Percentiles rank a stretch among this genome's conserved stretches.
Conservation (phyloP, 148 eudicot genomes). For the Dianthus caryophyllus region DNA sequence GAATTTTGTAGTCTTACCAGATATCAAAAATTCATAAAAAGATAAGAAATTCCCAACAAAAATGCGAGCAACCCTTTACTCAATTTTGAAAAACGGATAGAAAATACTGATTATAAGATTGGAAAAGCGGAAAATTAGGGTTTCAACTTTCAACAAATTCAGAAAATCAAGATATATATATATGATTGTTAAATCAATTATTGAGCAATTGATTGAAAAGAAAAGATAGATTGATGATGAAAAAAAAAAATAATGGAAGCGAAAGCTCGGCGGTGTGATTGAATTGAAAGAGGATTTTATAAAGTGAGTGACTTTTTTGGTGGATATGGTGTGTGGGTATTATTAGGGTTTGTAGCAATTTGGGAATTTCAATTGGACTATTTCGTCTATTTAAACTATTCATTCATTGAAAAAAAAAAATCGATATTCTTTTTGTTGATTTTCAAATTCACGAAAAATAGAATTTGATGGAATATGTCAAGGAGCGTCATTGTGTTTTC, state of each 20-base stretch:
- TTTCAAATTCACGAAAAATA: too few species aligned
- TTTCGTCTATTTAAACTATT: too few species aligned
- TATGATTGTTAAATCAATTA: not conserved
- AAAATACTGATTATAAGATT: not conserved
- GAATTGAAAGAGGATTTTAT: too few species aligned
- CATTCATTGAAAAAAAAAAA: too few species aligned
- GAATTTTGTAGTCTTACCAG: not conserved
- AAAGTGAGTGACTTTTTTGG: too few species aligned
- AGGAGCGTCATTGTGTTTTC: too few species aligned
- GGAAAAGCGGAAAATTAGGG: not conserved
- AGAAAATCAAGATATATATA: not conserved
- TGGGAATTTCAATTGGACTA: too few species aligned
- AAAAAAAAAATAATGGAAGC: not conserved
- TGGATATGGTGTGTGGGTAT: too few species aligned
- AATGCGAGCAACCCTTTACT: not conserved
- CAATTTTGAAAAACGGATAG: not conserved
- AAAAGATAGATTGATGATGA: not conserved
- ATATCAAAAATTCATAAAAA: conserved; percentile 7
- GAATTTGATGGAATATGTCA: too few species aligned
- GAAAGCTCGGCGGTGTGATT: not conserved
- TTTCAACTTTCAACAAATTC: not conserved
- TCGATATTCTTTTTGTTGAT: too few species aligned
- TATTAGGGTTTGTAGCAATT: too few species aligned
- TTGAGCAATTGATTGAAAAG: not conserved
- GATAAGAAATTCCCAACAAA: not conserved